Evolutionary conservation across 257 asterid species (phyloP).

Genomic region (Solanum ossicruentum): DNA sequence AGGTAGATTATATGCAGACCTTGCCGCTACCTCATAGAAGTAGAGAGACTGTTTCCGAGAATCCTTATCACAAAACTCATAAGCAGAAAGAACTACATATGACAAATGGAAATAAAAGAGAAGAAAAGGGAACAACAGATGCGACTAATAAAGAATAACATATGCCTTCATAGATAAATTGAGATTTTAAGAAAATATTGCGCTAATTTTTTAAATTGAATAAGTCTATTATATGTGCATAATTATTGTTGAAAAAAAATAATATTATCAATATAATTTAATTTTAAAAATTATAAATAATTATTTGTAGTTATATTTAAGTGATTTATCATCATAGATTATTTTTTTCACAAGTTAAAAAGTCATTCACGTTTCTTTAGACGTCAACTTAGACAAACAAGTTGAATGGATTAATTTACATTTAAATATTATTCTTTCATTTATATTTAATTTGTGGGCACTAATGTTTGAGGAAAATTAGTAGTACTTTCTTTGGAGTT

Average conservation of each 20-base stretch:
- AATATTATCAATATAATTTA: not conserved
- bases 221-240: not conserved
- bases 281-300: not conserved
- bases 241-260: not conserved
- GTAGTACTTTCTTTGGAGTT: not conserved
- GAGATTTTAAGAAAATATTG: not conserved
- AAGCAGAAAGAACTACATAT: too few species aligned
- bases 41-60: too few species aligned
- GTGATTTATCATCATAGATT: not conserved
- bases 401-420: not conserved
- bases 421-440: not conserved
- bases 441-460: not conserved
- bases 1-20: too few species aligned
- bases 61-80: too few species aligned
- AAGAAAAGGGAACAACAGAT: too few species aligned
- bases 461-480: not conserved
- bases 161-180: not conserved
- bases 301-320: not conserved
- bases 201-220: not conserved
- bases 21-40: too few species aligned
- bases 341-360: not conserved
- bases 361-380: not conserved
- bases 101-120: too few species aligned
- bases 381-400: not conserved
- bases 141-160: too few species aligned